These are phyloP conservation scores for Exserohilum turcica DNA, from an alignment of 2,329 filamentous ascomycete species.

Conservation along the genomic window DNA sequence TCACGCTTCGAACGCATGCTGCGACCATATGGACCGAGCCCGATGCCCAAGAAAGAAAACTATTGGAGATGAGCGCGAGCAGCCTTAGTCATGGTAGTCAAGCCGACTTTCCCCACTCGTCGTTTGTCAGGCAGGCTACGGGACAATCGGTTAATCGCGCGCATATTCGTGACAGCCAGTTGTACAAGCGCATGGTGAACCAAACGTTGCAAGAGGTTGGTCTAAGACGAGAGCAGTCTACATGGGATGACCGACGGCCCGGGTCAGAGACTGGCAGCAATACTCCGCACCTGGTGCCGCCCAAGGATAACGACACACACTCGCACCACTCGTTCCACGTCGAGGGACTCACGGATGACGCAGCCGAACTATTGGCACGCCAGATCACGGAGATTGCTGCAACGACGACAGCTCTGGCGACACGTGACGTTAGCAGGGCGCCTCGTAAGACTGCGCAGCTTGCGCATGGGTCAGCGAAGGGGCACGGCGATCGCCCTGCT, in stretches of 20 bases:
- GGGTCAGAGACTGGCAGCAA: slow-evolving; percentile 31
- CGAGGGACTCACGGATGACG: slow-evolving; percentile 76
- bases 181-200: slow-evolving; percentile 92
- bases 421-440: slow-evolving; percentile 70
- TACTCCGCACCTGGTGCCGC: slow-evolving; percentile 45
- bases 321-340: slow-evolving; percentile 54
- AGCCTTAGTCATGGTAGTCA: slow-evolving; percentile 40
- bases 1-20: slow-evolving; percentile 93
- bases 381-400: slow-evolving; percentile 94
- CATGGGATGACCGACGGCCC: slow-evolving; percentile 45
- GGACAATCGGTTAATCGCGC: slow-evolving; percentile 36
- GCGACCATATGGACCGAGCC: slow-evolving; percentile 94
- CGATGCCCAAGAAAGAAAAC: slow-evolving; percentile 54
- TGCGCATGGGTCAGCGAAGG: slow-evolving; percentile 41
- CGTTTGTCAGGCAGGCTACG: slow-evolving; percentile 38
- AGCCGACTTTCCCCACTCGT: slow-evolving; percentile 37
- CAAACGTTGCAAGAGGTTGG: slow-evolving; percentile 88
- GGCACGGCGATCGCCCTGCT: slow-evolving; percentile 47
- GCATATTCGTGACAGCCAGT: slow-evolving; percentile 82
- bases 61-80: slow-evolving; percentile 46
- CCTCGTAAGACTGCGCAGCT: slow-evolving; percentile 58
- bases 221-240: slow-evolving; percentile 61
- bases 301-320: slow-evolving; percentile 44
- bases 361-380: slow-evolving; percentile 79
- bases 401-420: slow-evolving; percentile 84